Conservation (phyloP, 192 early-diverging fungal species). For the Coemansia pectinata region DNA sequence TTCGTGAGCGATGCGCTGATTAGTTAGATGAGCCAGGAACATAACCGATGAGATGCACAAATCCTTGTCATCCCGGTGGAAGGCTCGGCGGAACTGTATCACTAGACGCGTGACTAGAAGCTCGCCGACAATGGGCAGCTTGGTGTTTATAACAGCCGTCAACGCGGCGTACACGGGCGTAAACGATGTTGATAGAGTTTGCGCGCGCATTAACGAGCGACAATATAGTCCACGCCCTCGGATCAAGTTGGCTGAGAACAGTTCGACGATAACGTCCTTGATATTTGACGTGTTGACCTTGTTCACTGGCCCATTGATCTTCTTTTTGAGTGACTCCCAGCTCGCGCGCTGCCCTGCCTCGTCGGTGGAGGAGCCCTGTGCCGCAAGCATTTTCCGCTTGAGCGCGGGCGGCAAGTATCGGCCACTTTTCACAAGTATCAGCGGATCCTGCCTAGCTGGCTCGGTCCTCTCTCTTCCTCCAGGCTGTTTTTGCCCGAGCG, state of each 20-base stretch:
- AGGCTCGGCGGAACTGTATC: conserved; percentile 87
- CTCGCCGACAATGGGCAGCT: conserved; percentile 88
- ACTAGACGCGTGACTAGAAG: conserved; percentile 82
- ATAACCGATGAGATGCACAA: conserved; percentile 76
- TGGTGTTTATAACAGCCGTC: conserved; percentile 89
- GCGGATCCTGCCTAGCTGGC: background rate
- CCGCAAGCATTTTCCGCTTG: conserved; percentile 60
- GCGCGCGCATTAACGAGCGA: conserved; percentile 86
- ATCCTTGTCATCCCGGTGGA: conserved; percentile 88
- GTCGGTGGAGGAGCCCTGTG: conserved; percentile 20
- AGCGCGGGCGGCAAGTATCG: conserved; percentile 83
- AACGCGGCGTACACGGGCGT: conserved; percentile 91
- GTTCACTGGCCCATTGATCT: conserved; percentile 93
- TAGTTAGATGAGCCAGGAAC: conserved; percentile 92
- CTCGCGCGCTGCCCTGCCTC: conserved; percentile 72
- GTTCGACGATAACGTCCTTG: conserved; percentile 83
- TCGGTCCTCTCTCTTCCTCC: background rate
- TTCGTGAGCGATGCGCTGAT: conserved; percentile 87
- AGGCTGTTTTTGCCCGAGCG: background rate
- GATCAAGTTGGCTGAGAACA: conserved; percentile 89
- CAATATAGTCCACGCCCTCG: conserved; percentile 89
- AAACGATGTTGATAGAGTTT: conserved; percentile 82
- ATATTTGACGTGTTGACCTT: conserved; percentile 92
- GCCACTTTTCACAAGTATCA: conserved; percentile 13
- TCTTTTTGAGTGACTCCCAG: conserved; percentile 95